Percentiles rank a stretch among this genome's conserved stretches.
Conservation (phyloP, 1,284 basidiomycete genomes). For the Apiotrichum brassicae region DNA sequence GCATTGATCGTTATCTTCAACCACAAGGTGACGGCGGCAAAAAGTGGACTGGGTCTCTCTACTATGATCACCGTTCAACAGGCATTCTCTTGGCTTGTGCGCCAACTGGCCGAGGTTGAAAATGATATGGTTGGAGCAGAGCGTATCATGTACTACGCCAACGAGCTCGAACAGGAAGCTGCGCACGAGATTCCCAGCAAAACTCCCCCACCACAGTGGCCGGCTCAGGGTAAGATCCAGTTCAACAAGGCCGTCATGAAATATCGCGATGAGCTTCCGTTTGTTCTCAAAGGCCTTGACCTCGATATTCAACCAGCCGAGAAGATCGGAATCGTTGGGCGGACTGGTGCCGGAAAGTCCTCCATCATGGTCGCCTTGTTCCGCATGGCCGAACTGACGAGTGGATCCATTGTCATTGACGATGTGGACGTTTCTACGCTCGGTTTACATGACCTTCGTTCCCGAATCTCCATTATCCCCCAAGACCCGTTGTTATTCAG, state of each 20-base stretch:
- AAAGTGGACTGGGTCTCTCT: slow-evolving; percentile 55
- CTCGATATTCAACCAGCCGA: slow-evolving; percentile 48
- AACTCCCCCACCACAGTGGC: slow-evolving; percentile 63
- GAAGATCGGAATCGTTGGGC: slow-evolving; percentile 54
- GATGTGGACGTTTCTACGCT: slow-evolving; percentile 50
- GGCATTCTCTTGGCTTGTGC: slow-evolving; percentile 72
- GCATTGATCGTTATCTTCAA: slow-evolving; percentile 70
- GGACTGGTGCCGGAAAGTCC: slow-evolving; percentile 55
- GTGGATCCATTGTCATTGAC: slow-evolving; percentile 48
- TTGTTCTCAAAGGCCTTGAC: slow-evolving; percentile 57
- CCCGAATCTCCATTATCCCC: slow-evolving; percentile 63
- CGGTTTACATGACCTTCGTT: slow-evolving; percentile 51
- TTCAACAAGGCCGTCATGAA: slow-evolving; percentile 48
- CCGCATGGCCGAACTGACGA: slow-evolving; percentile 47
- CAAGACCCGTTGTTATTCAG: slow-evolving; percentile 69
- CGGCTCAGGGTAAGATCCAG: slow-evolving; percentile 47
- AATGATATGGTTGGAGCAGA: slow-evolving; percentile 91
- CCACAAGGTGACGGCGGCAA: slow-evolving; percentile 66
- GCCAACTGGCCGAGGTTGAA: slow-evolving; percentile 77
- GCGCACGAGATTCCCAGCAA: slow-evolving; percentile 58
- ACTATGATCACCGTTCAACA: slow-evolving; percentile 50
- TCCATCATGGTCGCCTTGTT: slow-evolving; percentile 54
- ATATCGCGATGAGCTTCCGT: slow-evolving; percentile 51
- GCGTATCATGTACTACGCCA: slow-evolving; percentile 63
- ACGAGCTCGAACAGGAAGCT: slow-evolving; percentile 69